These are phyloP conservation scores for Deakozyma indianensis DNA, from an alignment of 805 yeast species.

Conservation along the genomic window DNA sequence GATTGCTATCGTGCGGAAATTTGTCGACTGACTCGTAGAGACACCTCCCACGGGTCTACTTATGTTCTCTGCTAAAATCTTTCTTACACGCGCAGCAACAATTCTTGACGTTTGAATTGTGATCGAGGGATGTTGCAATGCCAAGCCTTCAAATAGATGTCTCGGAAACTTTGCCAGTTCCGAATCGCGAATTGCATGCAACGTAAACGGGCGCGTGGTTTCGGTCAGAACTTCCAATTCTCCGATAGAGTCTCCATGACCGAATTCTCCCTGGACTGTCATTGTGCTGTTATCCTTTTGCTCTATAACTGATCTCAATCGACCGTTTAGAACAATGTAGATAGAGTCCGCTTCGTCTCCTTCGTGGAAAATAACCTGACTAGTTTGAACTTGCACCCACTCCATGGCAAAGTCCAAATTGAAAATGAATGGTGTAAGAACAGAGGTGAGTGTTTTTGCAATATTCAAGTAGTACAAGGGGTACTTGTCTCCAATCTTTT, in stretches of 20 bases:
- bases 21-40: constrained; percentile 21
- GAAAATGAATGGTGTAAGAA: constrained; percentile 51
- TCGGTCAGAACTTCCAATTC: constrained; percentile 89
- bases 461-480: constrained; percentile 64
- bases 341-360: constrained; percentile 85
- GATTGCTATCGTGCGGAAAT: constrained; percentile 72
- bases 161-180: constrained; percentile 90
- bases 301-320: constrained; percentile 48
- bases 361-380: constrained; percentile 63
- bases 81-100: constrained; percentile 45
- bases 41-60: neutral
- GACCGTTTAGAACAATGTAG: constrained; percentile 77
- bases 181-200: constrained; percentile 82
- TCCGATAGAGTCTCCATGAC: constrained; percentile 90
- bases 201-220: constrained; percentile 48
- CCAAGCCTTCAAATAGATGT: constrained; percentile 70
- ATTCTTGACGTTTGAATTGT: constrained; percentile 81
- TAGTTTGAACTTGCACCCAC: constrained; percentile 88
- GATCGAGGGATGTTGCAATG: constrained; percentile 73
- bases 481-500: constrained; percentile 55
- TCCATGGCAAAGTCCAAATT: constrained; percentile 84
- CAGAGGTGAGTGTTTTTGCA: constrained; percentile 56
- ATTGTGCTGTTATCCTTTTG: constrained; percentile 6
- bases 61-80: constrained; percentile 10
- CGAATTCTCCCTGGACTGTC: constrained; percentile 46